These are phyloP conservation scores for Aspergillus sp. DNA, from an alignment of 2,329 filamentous ascomycete species.

Conservation along the genomic window DNA sequence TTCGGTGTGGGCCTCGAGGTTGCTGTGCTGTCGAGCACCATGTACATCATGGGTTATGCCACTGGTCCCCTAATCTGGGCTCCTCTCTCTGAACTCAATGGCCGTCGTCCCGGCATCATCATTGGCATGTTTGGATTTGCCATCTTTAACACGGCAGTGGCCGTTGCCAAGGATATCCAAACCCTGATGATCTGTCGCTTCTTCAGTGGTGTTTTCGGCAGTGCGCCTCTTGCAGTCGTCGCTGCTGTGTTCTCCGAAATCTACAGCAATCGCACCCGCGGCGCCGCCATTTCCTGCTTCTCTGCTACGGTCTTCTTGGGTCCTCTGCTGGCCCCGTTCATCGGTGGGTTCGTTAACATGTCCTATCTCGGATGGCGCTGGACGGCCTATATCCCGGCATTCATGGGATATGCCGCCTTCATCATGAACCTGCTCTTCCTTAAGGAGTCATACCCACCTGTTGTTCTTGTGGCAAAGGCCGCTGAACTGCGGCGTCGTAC, in stretches of 20 bases:
- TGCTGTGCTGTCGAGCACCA: slow-evolving; percentile 42
- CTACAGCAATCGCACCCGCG: slow-evolving; percentile 43
- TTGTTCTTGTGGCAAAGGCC: slow-evolving; percentile 54
- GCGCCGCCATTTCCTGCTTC: slow-evolving; percentile 47
- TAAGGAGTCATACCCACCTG: slow-evolving; percentile 55
- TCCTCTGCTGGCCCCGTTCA: slow-evolving; percentile 50
- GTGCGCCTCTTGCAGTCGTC: slow-evolving; percentile 41
- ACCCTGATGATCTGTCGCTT: slow-evolving; percentile 42
- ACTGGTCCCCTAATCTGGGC: slow-evolving; percentile 49
- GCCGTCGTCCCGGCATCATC: slow-evolving; percentile 52
- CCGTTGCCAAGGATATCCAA: slow-evolving; percentile 37
- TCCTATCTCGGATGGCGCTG: slow-evolving; percentile 49
- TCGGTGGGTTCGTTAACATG: slow-evolving; percentile 50
- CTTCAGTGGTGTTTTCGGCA: slow-evolving; percentile 46
- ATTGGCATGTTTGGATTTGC: slow-evolving; percentile 41
- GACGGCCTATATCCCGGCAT: slow-evolving; percentile 49
- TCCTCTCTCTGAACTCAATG: slow-evolving; percentile 59
- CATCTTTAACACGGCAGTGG: slow-evolving; percentile 46
- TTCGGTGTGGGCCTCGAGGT: slow-evolving; percentile 46
- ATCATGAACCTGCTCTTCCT: slow-evolving; percentile 40
- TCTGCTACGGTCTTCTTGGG: slow-evolving; percentile 54
- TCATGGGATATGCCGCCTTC: slow-evolving; percentile 53
- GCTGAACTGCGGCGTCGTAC: slow-evolving; percentile 52
- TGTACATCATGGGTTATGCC: slow-evolving; percentile 52
- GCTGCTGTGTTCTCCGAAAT: slow-evolving; percentile 47